Conservation (phyloP, 441 rosid genomes). For the Isatis lusitanica region DNA sequence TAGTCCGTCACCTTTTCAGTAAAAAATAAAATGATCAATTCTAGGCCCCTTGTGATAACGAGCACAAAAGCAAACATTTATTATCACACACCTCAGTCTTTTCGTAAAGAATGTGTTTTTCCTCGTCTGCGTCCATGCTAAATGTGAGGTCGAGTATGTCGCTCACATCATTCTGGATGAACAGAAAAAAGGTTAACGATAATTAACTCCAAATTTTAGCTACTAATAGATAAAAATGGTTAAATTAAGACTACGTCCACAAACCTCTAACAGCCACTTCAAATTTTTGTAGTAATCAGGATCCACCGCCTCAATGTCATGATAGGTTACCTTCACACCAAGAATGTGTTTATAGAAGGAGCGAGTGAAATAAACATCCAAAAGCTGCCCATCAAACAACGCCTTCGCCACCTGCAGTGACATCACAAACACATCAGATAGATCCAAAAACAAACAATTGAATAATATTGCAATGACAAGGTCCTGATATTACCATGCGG, state of each 20-base stretch:
- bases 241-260: conserved; percentile 27
- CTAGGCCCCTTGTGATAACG: neutral
- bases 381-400: conserved; percentile 93
- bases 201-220: neutral
- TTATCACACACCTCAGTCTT: conserved; percentile 72
- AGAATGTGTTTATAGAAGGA: conserved; percentile 98
- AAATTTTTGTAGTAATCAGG: conserved; percentile 98
- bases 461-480: conserved; percentile 3
- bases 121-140: conserved; percentile 99
- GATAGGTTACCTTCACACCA: conserved; percentile 95
- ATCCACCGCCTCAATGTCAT: conserved; percentile 99
- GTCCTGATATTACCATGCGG: conserved; percentile 70
- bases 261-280: conserved; percentile 99
- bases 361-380: conserved; percentile 97
- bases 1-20: conserved; percentile 84
- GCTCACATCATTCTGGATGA: conserved; percentile 80
- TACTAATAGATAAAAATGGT: neutral
- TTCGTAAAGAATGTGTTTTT: conserved; percentile 92
- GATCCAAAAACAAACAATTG: neutral
- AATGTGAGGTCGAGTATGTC: conserved; percentile 91
- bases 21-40: conserved; percentile 28
- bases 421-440: conserved; percentile 32
- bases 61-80: neutral
- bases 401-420: conserved; percentile 90
- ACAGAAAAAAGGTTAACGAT: conserved; percentile 20